phyloP scores from a whole-genome alignment of 2,329 filamentous ascomycete species.

The Aspergillus spinulosporus region DNA sequence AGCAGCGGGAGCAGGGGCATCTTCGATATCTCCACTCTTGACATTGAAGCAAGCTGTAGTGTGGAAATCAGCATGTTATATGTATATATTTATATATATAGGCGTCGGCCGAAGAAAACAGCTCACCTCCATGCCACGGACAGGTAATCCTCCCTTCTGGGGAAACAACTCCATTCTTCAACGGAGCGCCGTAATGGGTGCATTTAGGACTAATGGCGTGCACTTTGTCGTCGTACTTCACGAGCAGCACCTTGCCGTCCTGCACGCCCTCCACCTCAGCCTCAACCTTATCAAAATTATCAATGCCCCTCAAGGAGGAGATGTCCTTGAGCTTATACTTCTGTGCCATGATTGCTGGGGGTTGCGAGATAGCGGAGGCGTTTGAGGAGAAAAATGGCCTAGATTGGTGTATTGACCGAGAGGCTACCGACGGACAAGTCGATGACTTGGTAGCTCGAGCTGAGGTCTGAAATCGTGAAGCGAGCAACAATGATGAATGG shows the following conservation, averaged over 20 bases:
- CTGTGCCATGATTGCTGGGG: constrained; percentile 35
- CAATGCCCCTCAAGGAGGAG: constrained; percentile 66
- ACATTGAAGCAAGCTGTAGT: constrained; percentile 86
- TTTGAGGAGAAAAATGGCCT: constrained; percentile 14
- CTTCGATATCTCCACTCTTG: constrained; percentile 87
- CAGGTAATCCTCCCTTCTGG: constrained; percentile 82
- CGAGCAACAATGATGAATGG: constrained; percentile 19
- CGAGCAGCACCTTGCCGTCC: constrained; percentile 78
- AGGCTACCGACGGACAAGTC: constrained; percentile 4
- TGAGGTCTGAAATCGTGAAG: not conserved
- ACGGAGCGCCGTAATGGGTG: constrained; percentile 86
- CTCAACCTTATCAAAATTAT: constrained; percentile 81
- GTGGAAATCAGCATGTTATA: not conserved
- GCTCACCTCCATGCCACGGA: constrained; percentile 89
- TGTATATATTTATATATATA: not conserved
- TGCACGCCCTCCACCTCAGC: constrained; percentile 88
- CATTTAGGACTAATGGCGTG: constrained; percentile 83
- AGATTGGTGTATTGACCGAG: not conserved
- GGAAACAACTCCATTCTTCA: constrained; percentile 82
- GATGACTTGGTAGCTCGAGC: constrained; percentile 1
- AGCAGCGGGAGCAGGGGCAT: constrained; percentile 87
- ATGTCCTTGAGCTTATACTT: constrained; percentile 69
- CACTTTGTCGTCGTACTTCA: constrained; percentile 73
- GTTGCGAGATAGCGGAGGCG: not conserved
- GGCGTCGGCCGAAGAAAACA: not conserved